Evolutionary conservation across 106 monocot species (phyloP).

Genomic region (Dendrobium catenatum): DNA sequence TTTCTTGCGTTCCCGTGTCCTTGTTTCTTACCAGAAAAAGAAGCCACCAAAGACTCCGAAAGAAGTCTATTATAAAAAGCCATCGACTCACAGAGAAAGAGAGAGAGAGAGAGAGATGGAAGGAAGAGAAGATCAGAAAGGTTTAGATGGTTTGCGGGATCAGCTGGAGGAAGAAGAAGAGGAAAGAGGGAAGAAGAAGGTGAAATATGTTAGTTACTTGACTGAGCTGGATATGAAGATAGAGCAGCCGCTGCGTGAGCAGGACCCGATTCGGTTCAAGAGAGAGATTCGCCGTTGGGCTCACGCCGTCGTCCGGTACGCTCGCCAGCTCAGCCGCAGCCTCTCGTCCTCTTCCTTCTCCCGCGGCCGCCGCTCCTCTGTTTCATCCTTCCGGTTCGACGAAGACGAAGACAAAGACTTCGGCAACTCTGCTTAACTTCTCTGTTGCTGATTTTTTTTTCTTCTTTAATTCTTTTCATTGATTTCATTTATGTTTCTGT

Average conservation of each 20-base stretch:
- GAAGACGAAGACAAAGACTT: no score
- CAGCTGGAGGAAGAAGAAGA: not conserved
- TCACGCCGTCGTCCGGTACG: constrained; percentile 36
- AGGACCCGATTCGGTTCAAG: constrained; percentile 45
- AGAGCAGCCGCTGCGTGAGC: constrained; percentile 33
- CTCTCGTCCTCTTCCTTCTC: constrained; percentile 5
- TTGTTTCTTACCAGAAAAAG: not conserved
- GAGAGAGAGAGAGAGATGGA: not conserved
- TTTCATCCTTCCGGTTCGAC: no score
- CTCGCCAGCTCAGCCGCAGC: constrained; percentile 34
- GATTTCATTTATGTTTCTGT: no score
- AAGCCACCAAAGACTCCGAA: not conserved
- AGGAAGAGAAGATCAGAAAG: not conserved
- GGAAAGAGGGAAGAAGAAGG: not conserved
- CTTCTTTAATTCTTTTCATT: no score
- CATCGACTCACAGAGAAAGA: not conserved
- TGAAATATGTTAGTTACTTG: not conserved
- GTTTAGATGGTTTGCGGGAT: not conserved
- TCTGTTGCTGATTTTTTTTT: no score
- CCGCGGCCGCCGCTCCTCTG: not conserved
- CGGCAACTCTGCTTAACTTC: no score
- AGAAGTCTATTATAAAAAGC: not conserved
- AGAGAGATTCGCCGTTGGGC: constrained; percentile 57
- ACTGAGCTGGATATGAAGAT: constrained; percentile 26
- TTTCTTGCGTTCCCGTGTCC: not conserved